Evolutionary conservation across 108 stramenopile genomes (phyloP), one percentile per base, ranked within the genome.

Genomic region (Schizochytrium sp.): DNA sequence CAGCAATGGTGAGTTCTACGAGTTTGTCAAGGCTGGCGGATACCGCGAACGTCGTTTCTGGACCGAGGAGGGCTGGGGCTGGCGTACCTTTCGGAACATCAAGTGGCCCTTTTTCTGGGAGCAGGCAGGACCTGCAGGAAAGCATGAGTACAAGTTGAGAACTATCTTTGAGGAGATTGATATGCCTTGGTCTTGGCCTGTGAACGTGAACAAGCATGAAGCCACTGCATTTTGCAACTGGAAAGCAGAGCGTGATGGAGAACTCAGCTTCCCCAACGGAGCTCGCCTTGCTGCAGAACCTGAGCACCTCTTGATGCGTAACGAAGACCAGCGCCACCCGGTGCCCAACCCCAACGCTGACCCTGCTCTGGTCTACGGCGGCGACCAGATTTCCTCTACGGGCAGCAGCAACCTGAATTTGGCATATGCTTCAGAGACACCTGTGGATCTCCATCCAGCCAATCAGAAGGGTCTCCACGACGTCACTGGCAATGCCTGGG

Each of bases 41-140:
- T 98, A 98, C 93, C 89, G 93, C 12, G 92, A 91, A 15, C 87
- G 92, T 44, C 90, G 95, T 57, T 95, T 92, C 55, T 98, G 98
- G 98, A 61, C 60, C 5, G 97, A 97, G 49, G 95, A 94, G 72
- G 96, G 97, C 12, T 98, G 98, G 98, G 95, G 93, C 10, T 98
- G 98, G 98, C 89, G 95, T 40, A 91, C 93, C 56, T 96, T 96
- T 90, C 93, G 97, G 4, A 98, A 98, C 91, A 89, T 95, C 87
- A 97, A 97, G 88, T 95, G 95, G 95, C 98, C 98, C 7, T 95
- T 93, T 90, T 97, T 97, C 90, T 98, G 98, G 98, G 93, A 94
- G 69, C 91, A 90, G 50, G 89, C 72, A 45, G 97, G 97, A 5
- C 96, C 97, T 15, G 95, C 95, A 7, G 97, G 96, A 57, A 93